These are phyloP conservation scores for Podospora australis DNA, from an alignment of 495 filamentous ascomycete species.

Conservation along the genomic window DNA sequence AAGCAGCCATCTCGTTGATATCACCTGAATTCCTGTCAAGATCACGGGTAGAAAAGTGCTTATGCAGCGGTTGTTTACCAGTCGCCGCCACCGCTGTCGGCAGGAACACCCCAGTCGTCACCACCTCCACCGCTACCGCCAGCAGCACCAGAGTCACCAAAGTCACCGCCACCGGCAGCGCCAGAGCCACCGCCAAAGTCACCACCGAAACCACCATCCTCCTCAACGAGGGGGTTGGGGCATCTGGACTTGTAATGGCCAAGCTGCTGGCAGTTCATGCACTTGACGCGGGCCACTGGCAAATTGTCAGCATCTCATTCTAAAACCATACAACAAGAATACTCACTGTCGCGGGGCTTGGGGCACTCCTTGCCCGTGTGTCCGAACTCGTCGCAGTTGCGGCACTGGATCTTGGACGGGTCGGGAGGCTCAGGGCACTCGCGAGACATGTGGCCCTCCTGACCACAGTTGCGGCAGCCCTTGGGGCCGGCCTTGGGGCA, in stretches of 20 bases:
- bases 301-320: constrained; percentile 20
- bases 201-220: constrained; percentile 21
- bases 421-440: constrained; percentile 57
- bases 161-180: constrained; percentile 1
- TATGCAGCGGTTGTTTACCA: constrained; percentile 14
- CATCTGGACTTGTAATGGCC: constrained; percentile 64
- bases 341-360: constrained; percentile 64
- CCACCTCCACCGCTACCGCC: constrained; percentile 1
- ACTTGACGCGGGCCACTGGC: constrained; percentile 59
- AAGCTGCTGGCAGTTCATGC: constrained; percentile 68
- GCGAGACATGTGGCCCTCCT: constrained; percentile 57
- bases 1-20: too few species aligned
- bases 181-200: constrained; percentile 2
- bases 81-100: constrained; percentile 2
- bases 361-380: constrained; percentile 70
- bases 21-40: too few species aligned
- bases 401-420: constrained; percentile 57
- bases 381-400: constrained; percentile 69
- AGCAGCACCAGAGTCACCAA: constrained; percentile 1
- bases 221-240: constrained; percentile 38
- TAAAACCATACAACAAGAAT: neutral
- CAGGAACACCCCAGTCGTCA: constrained; percentile 2
- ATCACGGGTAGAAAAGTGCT: too few species aligned
- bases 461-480: constrained; percentile 62
- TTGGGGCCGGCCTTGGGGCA: constrained; percentile 57